These are phyloP conservation scores for Pyricularia pennisetigena DNA, from an alignment of 2,329 filamentous ascomycete genomes.

Conservation along the genomic window DNA sequence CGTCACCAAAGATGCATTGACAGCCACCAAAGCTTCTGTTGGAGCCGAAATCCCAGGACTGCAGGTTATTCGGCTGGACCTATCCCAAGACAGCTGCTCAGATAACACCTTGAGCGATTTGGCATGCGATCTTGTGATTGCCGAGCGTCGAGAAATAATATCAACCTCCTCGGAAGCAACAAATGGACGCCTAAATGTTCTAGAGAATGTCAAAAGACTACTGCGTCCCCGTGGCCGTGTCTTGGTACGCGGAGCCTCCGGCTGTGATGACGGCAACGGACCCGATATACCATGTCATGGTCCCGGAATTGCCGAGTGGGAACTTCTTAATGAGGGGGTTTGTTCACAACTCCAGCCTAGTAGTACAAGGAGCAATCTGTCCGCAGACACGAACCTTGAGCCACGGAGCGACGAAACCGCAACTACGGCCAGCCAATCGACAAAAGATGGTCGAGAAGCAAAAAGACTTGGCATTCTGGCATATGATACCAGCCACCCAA, in stretches of 20 bases:
- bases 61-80: not conserved
- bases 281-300: not conserved
- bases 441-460: not conserved
- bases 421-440: not conserved
- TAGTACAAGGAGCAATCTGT: not conserved
- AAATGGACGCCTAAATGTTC: not conserved
- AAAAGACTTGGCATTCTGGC: not conserved
- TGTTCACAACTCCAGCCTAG: not conserved
- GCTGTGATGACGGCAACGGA: not conserved
- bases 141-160: not conserved
- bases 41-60: not conserved
- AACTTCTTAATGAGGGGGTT: not conserved
- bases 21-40: conserved; percentile 7
- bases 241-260: not conserved
- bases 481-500: not conserved
- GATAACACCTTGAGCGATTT: not conserved
- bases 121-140: not conserved
- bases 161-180: not conserved
- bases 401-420: not conserved
- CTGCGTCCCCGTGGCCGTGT: conserved; percentile 3
- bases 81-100: not conserved
- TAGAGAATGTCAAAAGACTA: not conserved
- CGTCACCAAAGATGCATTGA: not conserved
- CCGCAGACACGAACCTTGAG: not conserved
- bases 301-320: not conserved